Evolutionary conservation across 2,329 filamentous ascomycete genomes (phyloP).

Genomic region (Dothideomycetes sp.): DNA sequence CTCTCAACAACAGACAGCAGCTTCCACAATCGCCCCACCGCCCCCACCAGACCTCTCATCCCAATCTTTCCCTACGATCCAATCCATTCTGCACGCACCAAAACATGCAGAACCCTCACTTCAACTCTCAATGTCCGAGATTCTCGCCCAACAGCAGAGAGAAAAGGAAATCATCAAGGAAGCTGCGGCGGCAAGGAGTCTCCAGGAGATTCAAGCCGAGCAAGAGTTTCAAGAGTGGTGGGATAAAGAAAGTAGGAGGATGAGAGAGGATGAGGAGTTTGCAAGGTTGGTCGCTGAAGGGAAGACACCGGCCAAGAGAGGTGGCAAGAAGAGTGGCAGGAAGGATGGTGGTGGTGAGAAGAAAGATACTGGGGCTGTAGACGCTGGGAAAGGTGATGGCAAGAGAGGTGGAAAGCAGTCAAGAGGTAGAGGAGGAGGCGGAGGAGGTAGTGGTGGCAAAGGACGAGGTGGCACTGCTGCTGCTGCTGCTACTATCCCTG

Average conservation of each 20-base stretch:
- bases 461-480: conserved; percentile 9
- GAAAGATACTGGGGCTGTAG: background rate
- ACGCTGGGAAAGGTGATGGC: background rate
- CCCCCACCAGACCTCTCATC: conserved; percentile 25
- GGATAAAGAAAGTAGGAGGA: conserved; percentile 71
- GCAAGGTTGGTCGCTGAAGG: conserved; percentile 5
- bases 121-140: conserved; percentile 74
- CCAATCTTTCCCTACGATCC: conserved; percentile 31
- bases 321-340: conserved; percentile 17
- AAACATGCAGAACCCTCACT: conserved; percentile 54
- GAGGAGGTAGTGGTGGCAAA: conserved; percentile 16
- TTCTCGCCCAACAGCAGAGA: conserved; percentile 74
- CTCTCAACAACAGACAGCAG: conserved; percentile 2
- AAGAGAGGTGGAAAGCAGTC: conserved; percentile 18
- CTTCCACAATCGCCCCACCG: background rate
- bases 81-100: conserved; percentile 43
- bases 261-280: conserved; percentile 29
- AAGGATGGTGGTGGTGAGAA: conserved; percentile 19
- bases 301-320: conserved; percentile 2
- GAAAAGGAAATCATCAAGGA: conserved; percentile 77
- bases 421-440: conserved; percentile 15
- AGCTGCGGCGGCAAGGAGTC: conserved; percentile 71
- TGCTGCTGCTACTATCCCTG: conserved; percentile 25
- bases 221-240: conserved; percentile 97
- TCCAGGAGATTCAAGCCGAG: conserved; percentile 93